Percentiles rank a stretch among this genome's conserved stretches.
Conservation (phyloP, 179 eudicot genomes). For the Heliamphora pulchella region DNA sequence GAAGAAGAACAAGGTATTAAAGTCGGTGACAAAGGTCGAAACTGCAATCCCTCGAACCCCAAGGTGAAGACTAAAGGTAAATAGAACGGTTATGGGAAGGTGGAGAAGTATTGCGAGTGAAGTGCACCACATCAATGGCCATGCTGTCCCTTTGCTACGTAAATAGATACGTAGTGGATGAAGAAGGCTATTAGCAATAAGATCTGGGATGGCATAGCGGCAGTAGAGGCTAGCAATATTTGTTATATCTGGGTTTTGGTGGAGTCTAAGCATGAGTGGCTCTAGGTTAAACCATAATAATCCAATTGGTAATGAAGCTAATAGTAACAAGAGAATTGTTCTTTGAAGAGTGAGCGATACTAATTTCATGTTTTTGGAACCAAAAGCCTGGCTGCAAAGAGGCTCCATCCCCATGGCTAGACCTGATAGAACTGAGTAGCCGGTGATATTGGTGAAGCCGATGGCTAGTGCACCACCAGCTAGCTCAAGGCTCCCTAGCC, state of each 20-base stretch:
- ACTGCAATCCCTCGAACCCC: slow-evolving; percentile 67
- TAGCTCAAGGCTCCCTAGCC: slow-evolving; percentile 73
- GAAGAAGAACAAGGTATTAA: slow-evolving; percentile 48
- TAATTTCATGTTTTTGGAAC: slow-evolving; percentile 52
- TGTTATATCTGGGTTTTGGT: slow-evolving; percentile 57
- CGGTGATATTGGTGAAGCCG: slow-evolving; percentile 85
- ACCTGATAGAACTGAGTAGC: slow-evolving; percentile 82
- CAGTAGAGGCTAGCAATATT: slow-evolving; percentile 66
- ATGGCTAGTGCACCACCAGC: slow-evolving; percentile 95
- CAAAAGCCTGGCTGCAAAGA: slow-evolving; percentile 84
- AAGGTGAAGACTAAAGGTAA: slow-evolving; percentile 49
- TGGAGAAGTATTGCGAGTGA: slow-evolving; percentile 49
- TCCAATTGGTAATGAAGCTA: slow-evolving; percentile 62
- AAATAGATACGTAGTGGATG: slow-evolving; percentile 81
- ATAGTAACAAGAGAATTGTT: slow-evolving; percentile 55
- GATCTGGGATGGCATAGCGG: slow-evolving; percentile 70
- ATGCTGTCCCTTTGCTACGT: slow-evolving; percentile 65
- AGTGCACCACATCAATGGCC: slow-evolving; percentile 80
- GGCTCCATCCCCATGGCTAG: slow-evolving; percentile 94
- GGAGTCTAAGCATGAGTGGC: slow-evolving; percentile 57
- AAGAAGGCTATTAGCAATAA: slow-evolving; percentile 65
- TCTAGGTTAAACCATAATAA: slow-evolving; percentile 71
- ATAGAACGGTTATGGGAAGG: slow-evolving; percentile 51
- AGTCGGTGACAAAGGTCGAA: slow-evolving; percentile 52
- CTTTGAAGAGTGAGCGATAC: slow-evolving; percentile 43